Evolutionary conservation across 1,284 basidiomycete genomes (phyloP).

Genomic region (Ceratobasidium sp.): DNA sequence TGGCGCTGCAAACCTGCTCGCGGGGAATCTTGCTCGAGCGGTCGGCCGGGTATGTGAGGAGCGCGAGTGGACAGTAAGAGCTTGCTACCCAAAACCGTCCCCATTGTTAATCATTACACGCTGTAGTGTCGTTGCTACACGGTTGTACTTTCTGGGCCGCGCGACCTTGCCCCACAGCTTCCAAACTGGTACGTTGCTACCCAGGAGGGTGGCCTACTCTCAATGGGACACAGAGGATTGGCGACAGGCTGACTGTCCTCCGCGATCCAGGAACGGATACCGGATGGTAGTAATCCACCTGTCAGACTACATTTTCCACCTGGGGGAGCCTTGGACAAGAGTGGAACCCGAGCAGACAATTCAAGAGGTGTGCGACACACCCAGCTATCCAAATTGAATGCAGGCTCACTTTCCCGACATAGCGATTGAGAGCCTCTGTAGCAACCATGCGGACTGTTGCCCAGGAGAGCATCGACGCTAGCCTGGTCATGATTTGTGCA

Average conservation of each 20-base stretch:
- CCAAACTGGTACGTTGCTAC: background rate
- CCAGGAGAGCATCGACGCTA: background rate
- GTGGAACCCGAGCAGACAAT: background rate
- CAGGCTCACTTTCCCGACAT: background rate
- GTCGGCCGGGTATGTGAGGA: background rate
- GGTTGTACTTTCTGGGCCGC: background rate
- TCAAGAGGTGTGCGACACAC: background rate
- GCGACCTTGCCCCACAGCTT: background rate
- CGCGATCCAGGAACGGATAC: background rate
- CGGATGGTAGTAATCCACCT: background rate
- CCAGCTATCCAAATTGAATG: background rate
- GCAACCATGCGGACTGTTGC: background rate
- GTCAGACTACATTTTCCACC: background rate
- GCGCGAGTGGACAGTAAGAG: background rate
- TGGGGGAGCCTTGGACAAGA: background rate
- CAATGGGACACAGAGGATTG: too few relatives aligned
- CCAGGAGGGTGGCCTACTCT: too few relatives aligned
- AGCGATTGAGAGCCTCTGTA: background rate
- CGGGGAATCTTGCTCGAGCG: background rate
- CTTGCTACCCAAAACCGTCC: too few relatives aligned
- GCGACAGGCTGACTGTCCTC: background rate
- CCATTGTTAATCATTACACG: background rate
- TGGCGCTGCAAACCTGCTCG: background rate
- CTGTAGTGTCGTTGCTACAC: slow-evolving; percentile 11
- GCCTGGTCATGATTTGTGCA: background rate